Percentiles rank a stretch among this genome's conserved stretches.
Conservation (phyloP, 2,329 filamentous ascomycete genomes). For the Stagonosporopsis vannaccii region DNA sequence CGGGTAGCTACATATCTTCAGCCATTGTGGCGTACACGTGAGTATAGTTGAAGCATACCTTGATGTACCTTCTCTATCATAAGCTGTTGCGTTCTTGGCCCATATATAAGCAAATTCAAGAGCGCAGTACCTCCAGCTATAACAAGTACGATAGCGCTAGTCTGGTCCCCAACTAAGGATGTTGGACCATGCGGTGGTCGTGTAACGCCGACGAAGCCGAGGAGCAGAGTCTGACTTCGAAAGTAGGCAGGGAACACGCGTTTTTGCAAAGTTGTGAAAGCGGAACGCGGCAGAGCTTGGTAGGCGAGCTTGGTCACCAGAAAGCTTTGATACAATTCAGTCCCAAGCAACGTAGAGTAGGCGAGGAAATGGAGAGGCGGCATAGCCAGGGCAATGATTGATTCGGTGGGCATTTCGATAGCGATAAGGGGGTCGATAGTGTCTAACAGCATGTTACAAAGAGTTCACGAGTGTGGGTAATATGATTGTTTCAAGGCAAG, state of each 20-base stretch:
- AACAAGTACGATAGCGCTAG: conserved; percentile 36
- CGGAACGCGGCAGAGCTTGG: conserved; percentile 43
- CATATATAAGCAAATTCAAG: conserved; percentile 49
- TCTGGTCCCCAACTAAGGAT: conserved; percentile 32
- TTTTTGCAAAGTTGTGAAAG: conserved; percentile 52
- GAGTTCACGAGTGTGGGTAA: no score
- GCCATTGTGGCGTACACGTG: background rate
- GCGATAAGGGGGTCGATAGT: background rate
- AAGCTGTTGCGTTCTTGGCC: conserved; percentile 42
- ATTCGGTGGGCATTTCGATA: conserved; percentile 9
- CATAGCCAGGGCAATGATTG: conserved; percentile 14
- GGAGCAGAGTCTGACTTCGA: conserved; percentile 45
- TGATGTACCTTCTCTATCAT: conserved; percentile 48
- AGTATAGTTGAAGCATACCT: conserved; percentile 21
- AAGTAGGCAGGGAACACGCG: conserved; percentile 53
- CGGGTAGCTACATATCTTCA: conserved; percentile 25
- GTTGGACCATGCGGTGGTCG: conserved; percentile 43
- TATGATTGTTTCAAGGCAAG: background rate
- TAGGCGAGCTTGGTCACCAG: conserved; percentile 52
- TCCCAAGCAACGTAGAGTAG: conserved; percentile 52
- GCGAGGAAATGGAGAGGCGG: conserved; percentile 48
- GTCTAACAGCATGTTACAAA: background rate
- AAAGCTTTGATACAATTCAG: conserved; percentile 52
- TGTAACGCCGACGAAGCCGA: conserved; percentile 45
- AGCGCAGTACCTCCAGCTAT: conserved; percentile 42